Evolutionary conservation across 176 grass and related monocot species (phyloP).

Genomic region (Aegilops longissima): DNA sequence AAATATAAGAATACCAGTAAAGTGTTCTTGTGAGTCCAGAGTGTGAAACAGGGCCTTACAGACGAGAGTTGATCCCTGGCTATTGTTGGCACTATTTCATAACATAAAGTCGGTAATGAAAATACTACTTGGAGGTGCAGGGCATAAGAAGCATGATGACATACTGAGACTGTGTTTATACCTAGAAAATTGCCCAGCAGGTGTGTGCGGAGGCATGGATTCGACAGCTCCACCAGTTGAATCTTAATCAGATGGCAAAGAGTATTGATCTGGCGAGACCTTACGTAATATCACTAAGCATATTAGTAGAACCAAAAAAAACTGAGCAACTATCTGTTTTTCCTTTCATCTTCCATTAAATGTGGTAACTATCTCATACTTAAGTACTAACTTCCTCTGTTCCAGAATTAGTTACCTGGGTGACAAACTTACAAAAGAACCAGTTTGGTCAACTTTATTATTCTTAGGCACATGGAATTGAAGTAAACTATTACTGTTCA

Average conservation of each 20-base stretch:
- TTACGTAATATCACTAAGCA: background rate
- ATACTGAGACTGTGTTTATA: background rate
- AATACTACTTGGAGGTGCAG: background rate
- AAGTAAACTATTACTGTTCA: background rate
- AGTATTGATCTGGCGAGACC: background rate
- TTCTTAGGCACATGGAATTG: background rate
- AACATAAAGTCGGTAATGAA: background rate
- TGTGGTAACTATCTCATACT: background rate
- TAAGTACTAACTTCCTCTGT: background rate
- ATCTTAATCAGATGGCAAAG: background rate
- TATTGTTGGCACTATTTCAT: background rate
- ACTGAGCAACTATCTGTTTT: background rate
- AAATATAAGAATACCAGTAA: background rate
- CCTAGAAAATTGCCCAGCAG: background rate
- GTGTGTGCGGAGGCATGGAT: background rate
- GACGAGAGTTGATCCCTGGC: background rate
- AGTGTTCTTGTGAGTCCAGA: background rate
- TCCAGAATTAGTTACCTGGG: background rate
- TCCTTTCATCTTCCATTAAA: background rate
- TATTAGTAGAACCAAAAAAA: background rate
- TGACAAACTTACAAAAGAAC: background rate
- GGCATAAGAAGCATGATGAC: background rate
- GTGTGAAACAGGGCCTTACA: background rate
- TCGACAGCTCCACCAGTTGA: background rate
- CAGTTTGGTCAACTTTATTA: background rate